Conservation (phyloP, 1,139 yeast species). For the Casaregolazyma lundiana region DNA sequence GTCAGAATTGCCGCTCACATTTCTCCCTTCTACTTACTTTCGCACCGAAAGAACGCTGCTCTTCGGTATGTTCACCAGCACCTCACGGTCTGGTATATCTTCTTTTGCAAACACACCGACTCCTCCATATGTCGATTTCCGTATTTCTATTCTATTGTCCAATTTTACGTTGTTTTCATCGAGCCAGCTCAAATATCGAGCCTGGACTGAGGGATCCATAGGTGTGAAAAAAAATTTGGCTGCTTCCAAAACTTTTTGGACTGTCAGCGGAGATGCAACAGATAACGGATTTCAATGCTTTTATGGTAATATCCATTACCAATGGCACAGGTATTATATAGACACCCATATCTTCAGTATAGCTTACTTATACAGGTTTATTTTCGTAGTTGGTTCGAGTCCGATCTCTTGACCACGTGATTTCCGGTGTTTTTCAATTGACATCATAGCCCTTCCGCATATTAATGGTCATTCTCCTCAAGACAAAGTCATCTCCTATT, state of each 20-base stretch:
- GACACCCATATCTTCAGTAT: too few relatives aligned
- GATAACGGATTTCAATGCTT: too few relatives aligned
- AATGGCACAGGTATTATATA: too few relatives aligned
- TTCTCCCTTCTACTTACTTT: slow-evolving; percentile 16
- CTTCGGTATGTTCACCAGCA: slow-evolving; percentile 32
- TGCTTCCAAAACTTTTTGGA: neutral
- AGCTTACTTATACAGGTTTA: too few relatives aligned
- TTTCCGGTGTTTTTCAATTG: neutral
- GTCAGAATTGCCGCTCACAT: neutral
- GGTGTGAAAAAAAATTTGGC: neutral
- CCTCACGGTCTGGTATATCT: slow-evolving; percentile 35
- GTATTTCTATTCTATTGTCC: slow-evolving; percentile 38
- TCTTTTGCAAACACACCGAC: slow-evolving; percentile 64
- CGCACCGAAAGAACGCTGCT: slow-evolving; percentile 29
- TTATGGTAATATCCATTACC: too few relatives aligned
- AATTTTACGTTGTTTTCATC: slow-evolving; percentile 26
- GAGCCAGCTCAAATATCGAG: slow-evolving; percentile 29
- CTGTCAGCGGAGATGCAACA: neutral
- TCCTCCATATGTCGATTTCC: slow-evolving; percentile 56
- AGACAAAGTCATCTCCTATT: slow-evolving; percentile 60
- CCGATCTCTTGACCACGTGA: neutral
- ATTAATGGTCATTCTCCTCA: slow-evolving; percentile 43
- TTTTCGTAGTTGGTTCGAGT: too few relatives aligned
- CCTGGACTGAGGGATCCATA: slow-evolving; percentile 15
- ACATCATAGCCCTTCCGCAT: neutral